Conservation (phyloP, 129 eudicot genomes). For the Helichrysum umbraculigerum region DNA sequence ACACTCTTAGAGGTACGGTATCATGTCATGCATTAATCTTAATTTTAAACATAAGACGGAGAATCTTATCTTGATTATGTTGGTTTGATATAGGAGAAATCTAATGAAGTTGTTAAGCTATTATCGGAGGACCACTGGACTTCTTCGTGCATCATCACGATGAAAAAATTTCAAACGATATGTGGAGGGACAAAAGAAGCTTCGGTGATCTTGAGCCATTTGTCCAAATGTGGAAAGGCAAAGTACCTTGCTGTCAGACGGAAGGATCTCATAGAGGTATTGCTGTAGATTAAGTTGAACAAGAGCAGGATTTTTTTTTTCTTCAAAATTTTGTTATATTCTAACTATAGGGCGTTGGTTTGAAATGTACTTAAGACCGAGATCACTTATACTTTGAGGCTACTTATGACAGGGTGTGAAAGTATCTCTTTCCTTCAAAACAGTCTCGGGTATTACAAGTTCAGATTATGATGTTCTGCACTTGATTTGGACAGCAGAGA, state of each 20-base stretch:
- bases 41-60: not conserved
- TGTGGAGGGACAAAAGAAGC: conserved; percentile 70
- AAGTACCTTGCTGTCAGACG: conserved; percentile 44
- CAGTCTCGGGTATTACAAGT: conserved; percentile 44
- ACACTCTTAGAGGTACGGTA: conserved; percentile 51
- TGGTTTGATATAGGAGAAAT: conserved; percentile 48
- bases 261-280: conserved; percentile 68
- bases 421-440: conserved; percentile 61
- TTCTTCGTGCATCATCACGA: conserved; percentile 64
- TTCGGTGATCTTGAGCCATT: conserved; percentile 60
- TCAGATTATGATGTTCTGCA: conserved; percentile 65
- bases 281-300: conserved; percentile 13
- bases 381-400: conserved; percentile 7
- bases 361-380: conserved; percentile 12
- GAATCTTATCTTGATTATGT: not conserved
- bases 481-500: conserved; percentile 75
- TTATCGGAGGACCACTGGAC: conserved; percentile 78
- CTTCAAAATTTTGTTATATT: not conserved
- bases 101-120: conserved; percentile 45
- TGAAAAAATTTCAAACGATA: conserved; percentile 56
- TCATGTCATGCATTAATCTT: not conserved
- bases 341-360: not conserved
- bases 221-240: conserved; percentile 62
- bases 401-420: conserved; percentile 70
- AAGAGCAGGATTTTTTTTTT: not conserved